Evolutionary conservation across 2,329 filamentous ascomycete genomes (phyloP).

Genomic region (Lojkania enalia): DNA sequence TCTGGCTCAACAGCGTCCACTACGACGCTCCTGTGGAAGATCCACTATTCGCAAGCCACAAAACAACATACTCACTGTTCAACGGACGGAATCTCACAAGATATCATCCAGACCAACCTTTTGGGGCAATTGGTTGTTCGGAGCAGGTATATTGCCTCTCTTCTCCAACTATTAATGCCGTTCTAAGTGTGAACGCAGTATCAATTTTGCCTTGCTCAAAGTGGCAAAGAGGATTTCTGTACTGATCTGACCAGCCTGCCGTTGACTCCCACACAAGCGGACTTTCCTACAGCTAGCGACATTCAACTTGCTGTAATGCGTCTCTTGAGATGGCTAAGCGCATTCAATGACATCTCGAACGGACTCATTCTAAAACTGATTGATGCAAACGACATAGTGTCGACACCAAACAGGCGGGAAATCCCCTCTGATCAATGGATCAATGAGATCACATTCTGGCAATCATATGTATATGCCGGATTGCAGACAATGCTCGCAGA

Average conservation of each 20-base stretch:
- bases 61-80: not conserved
- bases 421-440: slow-evolving; percentile 9
- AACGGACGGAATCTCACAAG: not conserved
- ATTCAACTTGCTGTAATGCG: slow-evolving; percentile 1
- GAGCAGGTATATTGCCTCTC: slow-evolving; percentile 1
- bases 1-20: not conserved
- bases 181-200: not conserved
- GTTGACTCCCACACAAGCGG: not conserved
- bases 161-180: too few relatives aligned
- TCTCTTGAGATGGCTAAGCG: not conserved
- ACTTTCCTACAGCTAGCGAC: not conserved
- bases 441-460: slow-evolving; percentile 1
- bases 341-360: not conserved
- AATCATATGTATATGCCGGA: not conserved
- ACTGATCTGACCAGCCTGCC: slow-evolving; percentile 1
- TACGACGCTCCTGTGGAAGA: slow-evolving; percentile 3
- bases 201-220: not conserved
- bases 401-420: not conserved
- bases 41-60: slow-evolving; percentile 3
- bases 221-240: not conserved
- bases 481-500: slow-evolving; percentile 1
- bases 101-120: not conserved
- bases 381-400: not conserved
- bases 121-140: not conserved
- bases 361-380: not conserved